Evolutionary conservation across 345 rosid genomes (phyloP).

Genomic region (Abelmoschus esculentus): DNA sequence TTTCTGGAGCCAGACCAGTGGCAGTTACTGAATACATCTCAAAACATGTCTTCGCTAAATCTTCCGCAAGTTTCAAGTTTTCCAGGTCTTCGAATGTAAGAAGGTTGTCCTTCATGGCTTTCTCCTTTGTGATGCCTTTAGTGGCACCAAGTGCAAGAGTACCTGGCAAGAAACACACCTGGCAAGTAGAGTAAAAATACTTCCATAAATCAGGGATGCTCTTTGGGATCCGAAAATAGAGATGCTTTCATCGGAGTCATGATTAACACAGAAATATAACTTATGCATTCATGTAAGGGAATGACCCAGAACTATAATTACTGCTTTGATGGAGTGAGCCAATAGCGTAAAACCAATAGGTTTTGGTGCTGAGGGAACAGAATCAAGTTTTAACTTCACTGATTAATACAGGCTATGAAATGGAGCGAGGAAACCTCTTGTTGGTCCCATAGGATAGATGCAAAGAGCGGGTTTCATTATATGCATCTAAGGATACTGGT

Average conservation of each 20-base stretch:
- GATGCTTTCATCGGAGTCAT: neutral
- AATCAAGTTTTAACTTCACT: no score
- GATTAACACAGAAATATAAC: neutral
- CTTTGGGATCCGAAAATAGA: neutral
- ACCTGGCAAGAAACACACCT: slow-evolving; percentile 97
- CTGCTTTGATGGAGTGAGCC: no score
- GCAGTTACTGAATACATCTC: slow-evolving; percentile 94
- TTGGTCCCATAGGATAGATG: no score
- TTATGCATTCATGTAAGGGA: no score
- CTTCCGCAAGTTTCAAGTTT: slow-evolving; percentile 93
- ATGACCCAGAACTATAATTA: no score
- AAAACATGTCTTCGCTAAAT: slow-evolving; percentile 78
- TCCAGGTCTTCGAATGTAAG: slow-evolving; percentile 81
- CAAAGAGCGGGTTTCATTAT: no score
- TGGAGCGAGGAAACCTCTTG: no score
- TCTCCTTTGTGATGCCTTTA: slow-evolving; percentile 72
- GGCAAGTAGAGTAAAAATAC: neutral
- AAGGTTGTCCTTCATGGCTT: slow-evolving; percentile 67
- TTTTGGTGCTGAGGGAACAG: no score
- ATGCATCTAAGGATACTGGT: no score
- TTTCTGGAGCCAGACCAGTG: slow-evolving; percentile 96
- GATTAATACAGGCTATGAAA: no score
- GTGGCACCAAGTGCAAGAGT: slow-evolving; percentile 97
- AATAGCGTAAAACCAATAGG: no score
- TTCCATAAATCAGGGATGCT: neutral